Percentiles rank a stretch among this genome's conserved stretches.
Conservation (phyloP, 75 land plant species). For the Pseudotsuga menziesii region DNA sequence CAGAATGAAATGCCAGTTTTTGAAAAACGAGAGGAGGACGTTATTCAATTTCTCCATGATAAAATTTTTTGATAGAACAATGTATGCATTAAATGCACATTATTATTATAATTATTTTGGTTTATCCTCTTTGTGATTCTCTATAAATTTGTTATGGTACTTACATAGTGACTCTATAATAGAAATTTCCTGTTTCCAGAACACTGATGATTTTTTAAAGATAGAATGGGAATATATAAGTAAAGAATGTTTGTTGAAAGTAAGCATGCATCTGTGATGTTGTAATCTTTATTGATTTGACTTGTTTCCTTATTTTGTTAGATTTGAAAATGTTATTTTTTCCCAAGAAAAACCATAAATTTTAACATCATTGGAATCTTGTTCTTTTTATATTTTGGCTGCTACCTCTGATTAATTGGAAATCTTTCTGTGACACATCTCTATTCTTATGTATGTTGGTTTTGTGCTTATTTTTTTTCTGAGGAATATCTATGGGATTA, state of each 20-base stretch:
- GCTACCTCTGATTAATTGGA: background rate
- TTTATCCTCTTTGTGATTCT: background rate
- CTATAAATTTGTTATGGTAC: background rate
- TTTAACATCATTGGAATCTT: background rate
- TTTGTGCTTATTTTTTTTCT: slow-evolving; percentile 1
- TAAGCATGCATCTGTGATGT: slow-evolving; percentile 9
- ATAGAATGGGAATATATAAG: too few species aligned
- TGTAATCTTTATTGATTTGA: background rate
- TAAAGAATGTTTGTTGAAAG: slow-evolving; percentile 7
- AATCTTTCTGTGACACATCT: background rate
- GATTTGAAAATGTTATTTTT: background rate
- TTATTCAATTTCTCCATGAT: too few species aligned
- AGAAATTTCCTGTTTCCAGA: slow-evolving; percentile 14
- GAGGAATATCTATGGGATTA: background rate
- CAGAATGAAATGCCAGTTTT: too few species aligned
- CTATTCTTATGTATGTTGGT: background rate
- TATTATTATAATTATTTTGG: background rate
- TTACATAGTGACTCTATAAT: background rate
- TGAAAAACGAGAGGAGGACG: too few species aligned
- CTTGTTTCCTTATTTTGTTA: background rate
- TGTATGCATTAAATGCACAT: slow-evolving; percentile 28
- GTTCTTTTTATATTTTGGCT: background rate
- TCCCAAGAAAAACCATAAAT: background rate
- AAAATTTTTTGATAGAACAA: background rate
- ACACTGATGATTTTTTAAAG: too few species aligned